Evolutionary conservation across 139 green algal genomes (phyloP).

Genomic region (Coccomyxa sp.): DNA sequence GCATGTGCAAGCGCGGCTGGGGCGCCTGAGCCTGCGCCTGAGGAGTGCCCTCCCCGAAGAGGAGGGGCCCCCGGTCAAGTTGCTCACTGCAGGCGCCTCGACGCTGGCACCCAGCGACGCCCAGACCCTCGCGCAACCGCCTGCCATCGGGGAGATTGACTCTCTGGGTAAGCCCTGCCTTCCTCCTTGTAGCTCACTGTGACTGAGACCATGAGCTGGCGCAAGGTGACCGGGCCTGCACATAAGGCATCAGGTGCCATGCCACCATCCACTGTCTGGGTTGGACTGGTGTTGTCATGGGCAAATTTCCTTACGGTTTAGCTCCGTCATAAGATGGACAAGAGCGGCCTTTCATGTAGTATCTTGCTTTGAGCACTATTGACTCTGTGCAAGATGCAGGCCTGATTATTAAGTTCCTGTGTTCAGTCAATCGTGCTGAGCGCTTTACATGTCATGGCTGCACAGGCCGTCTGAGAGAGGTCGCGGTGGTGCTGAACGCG

Average conservation of each 20-base stretch:
- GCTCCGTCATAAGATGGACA: neutral
- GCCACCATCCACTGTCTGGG: neutral
- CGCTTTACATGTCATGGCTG: neutral
- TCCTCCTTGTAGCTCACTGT: neutral
- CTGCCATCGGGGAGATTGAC: neutral
- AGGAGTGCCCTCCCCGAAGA: neutral
- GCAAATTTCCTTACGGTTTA: neutral
- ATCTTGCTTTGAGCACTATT: neutral
- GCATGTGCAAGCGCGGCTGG: conserved; percentile 20
- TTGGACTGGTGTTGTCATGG: neutral
- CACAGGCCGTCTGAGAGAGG: conserved; percentile 6
- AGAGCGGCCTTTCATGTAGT: too few species aligned
- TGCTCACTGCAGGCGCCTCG: conserved; percentile 5
- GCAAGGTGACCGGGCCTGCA: neutral
- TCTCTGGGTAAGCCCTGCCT: neutral
- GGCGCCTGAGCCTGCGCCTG: conserved; percentile 12
- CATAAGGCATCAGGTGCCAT: neutral
- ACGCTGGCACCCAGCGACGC: neutral
- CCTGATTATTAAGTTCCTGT: neutral
- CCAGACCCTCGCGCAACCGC: neutral
- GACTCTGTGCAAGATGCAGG: neutral
- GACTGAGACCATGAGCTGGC: too few species aligned
- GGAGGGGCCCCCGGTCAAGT: neutral
- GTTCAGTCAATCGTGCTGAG: too few species aligned
- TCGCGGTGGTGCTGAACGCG: conserved; percentile 32